These are phyloP conservation scores for Heliosperma pusillum DNA, from an alignment of 148 eudicot genomes.

Conservation along the genomic window DNA sequence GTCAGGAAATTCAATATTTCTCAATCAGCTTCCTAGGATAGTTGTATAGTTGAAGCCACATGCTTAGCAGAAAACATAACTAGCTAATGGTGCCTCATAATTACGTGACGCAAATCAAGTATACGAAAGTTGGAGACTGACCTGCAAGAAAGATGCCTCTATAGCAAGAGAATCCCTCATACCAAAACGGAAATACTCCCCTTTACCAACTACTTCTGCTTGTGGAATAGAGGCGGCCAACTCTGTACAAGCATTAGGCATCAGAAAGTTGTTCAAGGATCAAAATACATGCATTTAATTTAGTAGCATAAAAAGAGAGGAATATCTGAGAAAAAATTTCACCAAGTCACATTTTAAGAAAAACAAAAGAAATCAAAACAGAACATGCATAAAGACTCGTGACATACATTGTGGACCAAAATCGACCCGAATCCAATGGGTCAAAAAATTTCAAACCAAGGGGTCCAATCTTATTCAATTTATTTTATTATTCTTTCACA, in stretches of 20 bases:
- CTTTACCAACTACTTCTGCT: conserved; percentile 82
- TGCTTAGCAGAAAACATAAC: neutral
- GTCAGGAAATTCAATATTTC: neutral
- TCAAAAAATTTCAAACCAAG: neutral
- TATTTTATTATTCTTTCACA: neutral
- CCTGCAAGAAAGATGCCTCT: conserved; percentile 98
- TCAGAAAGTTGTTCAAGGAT: conserved; percentile 12
- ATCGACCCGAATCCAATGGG: neutral
- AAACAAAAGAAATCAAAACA: neutral
- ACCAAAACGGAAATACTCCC: conserved; percentile 96
- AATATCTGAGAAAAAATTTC: neutral
- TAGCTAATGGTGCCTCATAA: neutral
- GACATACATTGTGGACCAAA: neutral
- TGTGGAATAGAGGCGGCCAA: conserved; percentile 85
- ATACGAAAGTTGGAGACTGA: conserved; percentile 19
- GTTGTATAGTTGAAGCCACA: neutral
- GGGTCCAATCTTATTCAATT: neutral
- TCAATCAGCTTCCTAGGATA: neutral
- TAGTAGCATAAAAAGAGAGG: neutral
- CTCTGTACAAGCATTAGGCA: conserved; percentile 47
- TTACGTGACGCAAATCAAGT: neutral
- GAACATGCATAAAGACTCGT: neutral
- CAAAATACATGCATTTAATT: neutral
- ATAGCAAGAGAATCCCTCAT: conserved; percentile 98
- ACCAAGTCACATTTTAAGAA: neutral